Percentiles rank a stretch among this genome's conserved stretches.
Evolutionary conservation across 345 rosid species (phyloP).

Genomic region (Luvunga scandens): DNA sequence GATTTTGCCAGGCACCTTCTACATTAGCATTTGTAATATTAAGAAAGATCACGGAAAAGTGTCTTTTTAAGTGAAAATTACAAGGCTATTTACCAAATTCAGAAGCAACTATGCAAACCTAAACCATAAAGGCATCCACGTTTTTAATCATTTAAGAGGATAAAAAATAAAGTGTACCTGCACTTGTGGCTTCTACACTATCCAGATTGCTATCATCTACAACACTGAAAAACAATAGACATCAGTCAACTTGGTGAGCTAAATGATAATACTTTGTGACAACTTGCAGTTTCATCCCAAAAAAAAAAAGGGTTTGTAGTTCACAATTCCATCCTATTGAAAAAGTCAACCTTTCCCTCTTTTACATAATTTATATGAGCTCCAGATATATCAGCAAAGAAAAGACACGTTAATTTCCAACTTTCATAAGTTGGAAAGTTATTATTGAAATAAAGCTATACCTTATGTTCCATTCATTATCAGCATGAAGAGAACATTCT

Average conservation of each 20-base stretch:
- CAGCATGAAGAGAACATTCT: conserved; percentile 70
- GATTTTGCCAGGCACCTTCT: background rate
- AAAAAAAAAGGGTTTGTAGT: background rate
- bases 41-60: background rate
- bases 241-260: background rate
- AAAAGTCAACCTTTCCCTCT: background rate
- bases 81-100: background rate
- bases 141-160: background rate
- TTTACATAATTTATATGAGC: background rate
- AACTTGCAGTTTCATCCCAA: background rate
- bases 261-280: background rate
- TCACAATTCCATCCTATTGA: background rate
- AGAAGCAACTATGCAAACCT: background rate
- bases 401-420: conserved; percentile 1
- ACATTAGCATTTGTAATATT: background rate
- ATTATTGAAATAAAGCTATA: conserved; percentile 16
- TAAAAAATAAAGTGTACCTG: conserved; percentile 42
- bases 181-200: conserved; percentile 40
- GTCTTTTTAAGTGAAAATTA: background rate
- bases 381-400: background rate
- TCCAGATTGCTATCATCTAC: conserved; percentile 56
- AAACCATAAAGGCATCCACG: background rate
- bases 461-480: conserved; percentile 98
- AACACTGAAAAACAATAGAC: conserved; percentile 40
- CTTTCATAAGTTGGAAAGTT: background rate